A percentile compares a stretch with the other conserved stretches of the same genome.
Conservation (phyloP, 1,284 basidiomycete genomes). For the Somion occarium region DNA sequence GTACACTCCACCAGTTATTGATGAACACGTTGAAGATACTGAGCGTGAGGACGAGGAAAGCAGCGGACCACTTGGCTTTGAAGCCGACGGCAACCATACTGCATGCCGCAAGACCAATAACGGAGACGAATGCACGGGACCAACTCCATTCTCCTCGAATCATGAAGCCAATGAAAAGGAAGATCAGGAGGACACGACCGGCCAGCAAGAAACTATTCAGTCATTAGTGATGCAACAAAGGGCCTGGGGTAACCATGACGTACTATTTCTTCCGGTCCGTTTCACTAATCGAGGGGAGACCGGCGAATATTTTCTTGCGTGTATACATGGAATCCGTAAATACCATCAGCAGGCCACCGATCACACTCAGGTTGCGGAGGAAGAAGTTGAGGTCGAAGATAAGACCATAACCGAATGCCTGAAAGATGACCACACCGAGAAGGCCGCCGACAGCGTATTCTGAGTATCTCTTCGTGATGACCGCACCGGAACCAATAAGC, state of each 20-base stretch:
- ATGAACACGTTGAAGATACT: slow-evolving; percentile 96
- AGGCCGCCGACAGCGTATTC: slow-evolving; percentile 90
- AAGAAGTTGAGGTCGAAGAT: slow-evolving; percentile 95
- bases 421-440: slow-evolving; percentile 87
- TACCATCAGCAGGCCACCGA: slow-evolving; percentile 78
- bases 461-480: slow-evolving; percentile 86
- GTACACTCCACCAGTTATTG: slow-evolving; percentile 99
- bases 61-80: slow-evolving; percentile 98
- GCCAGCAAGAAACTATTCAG: slow-evolving; percentile 85
- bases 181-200: slow-evolving; percentile 95
- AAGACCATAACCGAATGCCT: slow-evolving; percentile 58
- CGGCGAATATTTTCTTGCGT: slow-evolving; percentile 87
- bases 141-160: slow-evolving; percentile 91
- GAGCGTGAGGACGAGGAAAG: slow-evolving; percentile 92
- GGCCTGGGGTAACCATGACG: slow-evolving; percentile 27
- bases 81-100: slow-evolving; percentile 97
- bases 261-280: slow-evolving; percentile 98
- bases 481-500: slow-evolving; percentile 81
- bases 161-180: slow-evolving; percentile 98
- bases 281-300: slow-evolving; percentile 87
- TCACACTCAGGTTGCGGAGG: slow-evolving; percentile 56
- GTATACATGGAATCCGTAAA: slow-evolving; percentile 92
- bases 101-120: slow-evolving; percentile 89
- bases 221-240: neutral
- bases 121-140: slow-evolving; percentile 79